Evolutionary conservation across 805 yeast genomes (phyloP).

Genomic region (Saccharomycopsis schoenii): DNA sequence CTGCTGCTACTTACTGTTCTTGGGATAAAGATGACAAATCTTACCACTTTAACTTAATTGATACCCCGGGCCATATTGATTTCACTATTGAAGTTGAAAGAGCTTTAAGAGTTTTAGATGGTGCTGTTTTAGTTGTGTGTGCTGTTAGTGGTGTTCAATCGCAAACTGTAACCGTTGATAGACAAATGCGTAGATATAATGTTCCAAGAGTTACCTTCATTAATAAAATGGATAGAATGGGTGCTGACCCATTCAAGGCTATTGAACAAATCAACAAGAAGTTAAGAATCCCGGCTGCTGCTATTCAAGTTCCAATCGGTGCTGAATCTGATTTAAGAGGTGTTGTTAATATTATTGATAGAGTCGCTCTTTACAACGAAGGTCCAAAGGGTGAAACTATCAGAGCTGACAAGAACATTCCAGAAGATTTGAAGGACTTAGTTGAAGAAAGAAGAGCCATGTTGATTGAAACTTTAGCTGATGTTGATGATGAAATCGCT

Average conservation of each 20-base stretch:
- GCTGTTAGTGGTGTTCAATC: slow-evolving; percentile 98
- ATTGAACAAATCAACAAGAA: slow-evolving; percentile 84
- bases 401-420: slow-evolving; percentile 51
- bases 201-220: slow-evolving; percentile 94
- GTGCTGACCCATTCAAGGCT: slow-evolving; percentile 93
- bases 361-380: slow-evolving; percentile 80
- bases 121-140: slow-evolving; percentile 96
- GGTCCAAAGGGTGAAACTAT: slow-evolving; percentile 84
- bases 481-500: slow-evolving; percentile 96
- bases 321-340: slow-evolving; percentile 79
- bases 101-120: slow-evolving; percentile 95
- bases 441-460: slow-evolving; percentile 84
- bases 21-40: slow-evolving; percentile 69
- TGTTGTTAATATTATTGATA: slow-evolving; percentile 82
- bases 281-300: slow-evolving; percentile 91
- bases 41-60: slow-evolving; percentile 89
- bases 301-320: slow-evolving; percentile 97
- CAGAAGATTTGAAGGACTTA: slow-evolving; percentile 67
- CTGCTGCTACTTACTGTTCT: slow-evolving; percentile 97
- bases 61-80: slow-evolving; percentile 98
- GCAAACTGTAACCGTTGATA: slow-evolving; percentile 96
- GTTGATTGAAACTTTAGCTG: slow-evolving; percentile 90
- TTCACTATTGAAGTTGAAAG: slow-evolving; percentile 98
- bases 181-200: slow-evolving; percentile 97
- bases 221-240: slow-evolving; percentile 99